A percentile compares a stretch with the other conserved stretches of the same genome.
Conservation (phyloP, 2,329 filamentous ascomycete species). For the Cryphonectria japonica region DNA sequence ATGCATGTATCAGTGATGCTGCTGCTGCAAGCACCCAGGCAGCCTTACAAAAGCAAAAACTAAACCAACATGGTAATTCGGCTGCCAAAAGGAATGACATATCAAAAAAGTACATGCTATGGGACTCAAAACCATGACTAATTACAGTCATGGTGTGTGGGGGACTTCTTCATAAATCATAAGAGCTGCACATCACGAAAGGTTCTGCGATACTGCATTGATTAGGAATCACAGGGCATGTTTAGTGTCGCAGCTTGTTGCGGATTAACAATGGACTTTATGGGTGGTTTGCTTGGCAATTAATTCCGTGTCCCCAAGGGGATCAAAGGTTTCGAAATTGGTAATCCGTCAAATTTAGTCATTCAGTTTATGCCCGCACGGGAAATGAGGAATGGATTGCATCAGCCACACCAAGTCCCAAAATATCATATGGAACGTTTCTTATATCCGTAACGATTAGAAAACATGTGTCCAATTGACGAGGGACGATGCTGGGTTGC, state of each 20-base stretch:
- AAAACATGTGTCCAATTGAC: not conserved
- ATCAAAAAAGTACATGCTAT: not conserved
- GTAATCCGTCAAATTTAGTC: conserved; percentile 2
- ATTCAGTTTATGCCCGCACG: not conserved
- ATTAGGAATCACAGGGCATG: conserved; percentile 20
- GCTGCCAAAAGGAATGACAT: not conserved
- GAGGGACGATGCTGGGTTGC: not conserved
- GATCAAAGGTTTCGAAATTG: conserved; percentile 11
- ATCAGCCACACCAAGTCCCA: not conserved
- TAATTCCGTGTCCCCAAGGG: not conserved
- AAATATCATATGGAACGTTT: conserved; percentile 1
- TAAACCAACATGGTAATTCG: not conserved
- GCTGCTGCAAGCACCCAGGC: not conserved
- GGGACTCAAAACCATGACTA: not conserved
- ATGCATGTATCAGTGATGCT: conserved; percentile 1
- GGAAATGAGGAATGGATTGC: not conserved
- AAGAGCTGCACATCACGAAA: not conserved
- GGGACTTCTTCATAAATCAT: conserved; percentile 10
- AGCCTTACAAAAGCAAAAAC: not conserved
- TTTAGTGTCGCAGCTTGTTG: not conserved
- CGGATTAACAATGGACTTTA: not conserved
- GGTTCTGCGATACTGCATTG: conserved; percentile 3
- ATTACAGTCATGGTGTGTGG: not conserved
- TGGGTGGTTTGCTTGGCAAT: not conserved
- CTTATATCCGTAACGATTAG: not conserved